Percentiles rank a stretch among this genome's conserved stretches.
These are phyloP conservation scores for Clarkia xantiana DNA, from an alignment of 345 rosid genomes.

Conservation along the genomic window DNA sequence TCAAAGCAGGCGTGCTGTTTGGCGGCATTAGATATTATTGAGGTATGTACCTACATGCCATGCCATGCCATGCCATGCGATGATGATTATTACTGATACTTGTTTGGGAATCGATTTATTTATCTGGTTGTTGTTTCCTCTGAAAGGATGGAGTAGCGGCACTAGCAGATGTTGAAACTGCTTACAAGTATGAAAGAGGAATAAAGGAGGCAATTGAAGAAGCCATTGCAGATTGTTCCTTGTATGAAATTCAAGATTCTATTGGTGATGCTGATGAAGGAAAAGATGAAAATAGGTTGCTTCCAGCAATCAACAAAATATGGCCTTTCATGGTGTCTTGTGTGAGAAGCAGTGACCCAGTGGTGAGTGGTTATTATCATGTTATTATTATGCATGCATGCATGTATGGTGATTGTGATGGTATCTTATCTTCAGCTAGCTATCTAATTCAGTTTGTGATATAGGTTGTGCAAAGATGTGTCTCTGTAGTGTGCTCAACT, in stretches of 20 bases:
- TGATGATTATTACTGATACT: neutral
- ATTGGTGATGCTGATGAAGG: conserved; percentile 47
- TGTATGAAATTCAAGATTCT: conserved; percentile 52
- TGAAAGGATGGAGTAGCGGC: conserved; percentile 53
- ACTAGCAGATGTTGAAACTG: conserved; percentile 73
- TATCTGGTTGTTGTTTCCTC: neutral
- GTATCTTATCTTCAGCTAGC: neutral
- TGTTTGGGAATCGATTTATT: neutral
- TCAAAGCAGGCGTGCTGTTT: conserved; percentile 51
- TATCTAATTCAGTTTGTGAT: neutral
- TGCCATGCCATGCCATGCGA: neutral
- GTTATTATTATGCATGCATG: neutral
- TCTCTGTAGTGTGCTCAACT: conserved; percentile 34
- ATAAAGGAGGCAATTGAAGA: conserved; percentile 60
- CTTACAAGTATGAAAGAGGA: conserved; percentile 49
- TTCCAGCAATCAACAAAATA: conserved; percentile 80
- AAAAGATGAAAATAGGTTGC: conserved; percentile 66
- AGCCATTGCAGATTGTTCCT: conserved; percentile 32
- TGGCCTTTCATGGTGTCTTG: conserved; percentile 81
- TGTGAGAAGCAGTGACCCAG: conserved; percentile 41
- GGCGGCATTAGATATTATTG: conserved; percentile 63
- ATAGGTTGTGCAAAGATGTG: conserved; percentile 59
- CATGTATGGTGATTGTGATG: neutral
- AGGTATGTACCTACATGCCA: conserved; percentile 26
- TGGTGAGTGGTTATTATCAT: conserved; percentile 27